A percentile compares a stretch with the other conserved stretches of the same genome.
phyloP scores from a whole-genome alignment of 2,329 filamentous ascomycete genomes.

The Bipolaris cookei region DNA sequence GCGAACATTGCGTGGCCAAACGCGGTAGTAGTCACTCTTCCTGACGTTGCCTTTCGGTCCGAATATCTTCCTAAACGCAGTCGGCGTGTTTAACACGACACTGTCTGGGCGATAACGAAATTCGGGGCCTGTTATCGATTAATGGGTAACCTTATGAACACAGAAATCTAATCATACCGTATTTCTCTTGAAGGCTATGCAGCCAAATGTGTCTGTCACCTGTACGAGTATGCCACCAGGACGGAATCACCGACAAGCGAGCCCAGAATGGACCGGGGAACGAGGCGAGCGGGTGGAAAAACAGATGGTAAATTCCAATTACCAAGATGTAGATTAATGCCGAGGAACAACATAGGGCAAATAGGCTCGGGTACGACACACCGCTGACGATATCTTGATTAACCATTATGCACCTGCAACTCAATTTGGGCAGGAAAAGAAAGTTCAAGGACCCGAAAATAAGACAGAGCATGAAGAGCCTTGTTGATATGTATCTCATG shows the following conservation, averaged over 20 bases:
- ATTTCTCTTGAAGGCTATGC: slow-evolving; percentile 71
- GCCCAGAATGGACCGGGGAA: slow-evolving; percentile 36
- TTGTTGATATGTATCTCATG: slow-evolving; percentile 12
- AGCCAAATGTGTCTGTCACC: slow-evolving; percentile 76
- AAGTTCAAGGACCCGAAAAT: not conserved
- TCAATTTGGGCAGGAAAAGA: slow-evolving; percentile 8
- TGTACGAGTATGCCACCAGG: slow-evolving; percentile 69
- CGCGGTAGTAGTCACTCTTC: slow-evolving; percentile 53
- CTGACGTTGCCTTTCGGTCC: slow-evolving; percentile 53
- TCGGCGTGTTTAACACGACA: slow-evolving; percentile 73
- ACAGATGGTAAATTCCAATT: slow-evolving; percentile 10
- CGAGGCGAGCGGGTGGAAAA: slow-evolving; percentile 31
- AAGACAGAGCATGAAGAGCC: slow-evolving; percentile 6
- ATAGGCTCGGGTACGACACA: slow-evolving; percentile 10
- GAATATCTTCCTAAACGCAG: slow-evolving; percentile 54
- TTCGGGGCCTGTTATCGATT: slow-evolving; percentile 10
- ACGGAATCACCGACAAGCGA: slow-evolving; percentile 27
- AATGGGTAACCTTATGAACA: not conserved
- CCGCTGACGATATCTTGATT: not conserved
- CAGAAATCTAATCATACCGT: slow-evolving; percentile 56
- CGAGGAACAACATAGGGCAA: slow-evolving; percentile 6
- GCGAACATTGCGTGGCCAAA: slow-evolving; percentile 48
- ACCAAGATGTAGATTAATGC: slow-evolving; percentile 16
- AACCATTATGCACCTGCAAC: slow-evolving; percentile 12
- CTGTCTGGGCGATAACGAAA: slow-evolving; percentile 76